These are phyloP conservation scores for Scedosporium boydii DNA, from an alignment of 2,329 filamentous ascomycete species.

Conservation along the genomic window DNA sequence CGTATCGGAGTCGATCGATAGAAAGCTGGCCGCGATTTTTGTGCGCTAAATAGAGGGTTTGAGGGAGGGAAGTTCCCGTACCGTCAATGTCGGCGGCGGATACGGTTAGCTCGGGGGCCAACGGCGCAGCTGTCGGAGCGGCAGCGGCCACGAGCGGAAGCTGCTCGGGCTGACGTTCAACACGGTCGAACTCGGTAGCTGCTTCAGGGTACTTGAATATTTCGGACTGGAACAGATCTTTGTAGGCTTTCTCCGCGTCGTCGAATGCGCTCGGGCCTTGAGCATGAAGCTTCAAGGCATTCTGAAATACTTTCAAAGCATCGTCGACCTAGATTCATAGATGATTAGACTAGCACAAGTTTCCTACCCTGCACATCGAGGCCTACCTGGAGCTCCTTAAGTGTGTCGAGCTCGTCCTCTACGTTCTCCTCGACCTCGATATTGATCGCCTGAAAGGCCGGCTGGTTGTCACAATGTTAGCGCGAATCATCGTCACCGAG, in stretches of 20 bases:
- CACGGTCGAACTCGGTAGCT: conserved; percentile 70
- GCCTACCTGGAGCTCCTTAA: conserved; percentile 76
- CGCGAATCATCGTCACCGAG: neutral
- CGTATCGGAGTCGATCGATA: conserved; percentile 62
- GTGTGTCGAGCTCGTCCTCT: conserved; percentile 89
- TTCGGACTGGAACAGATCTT: conserved; percentile 77
- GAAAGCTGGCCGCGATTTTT: conserved; percentile 93
- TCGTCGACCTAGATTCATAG: conserved; percentile 63
- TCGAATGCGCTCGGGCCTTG: conserved; percentile 70
- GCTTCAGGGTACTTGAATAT: conserved; percentile 91
- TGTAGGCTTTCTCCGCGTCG: conserved; percentile 73
- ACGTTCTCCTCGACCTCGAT: conserved; percentile 85
- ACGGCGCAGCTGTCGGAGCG: neutral
- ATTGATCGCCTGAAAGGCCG: conserved; percentile 79
- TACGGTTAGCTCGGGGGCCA: conserved; percentile 6
- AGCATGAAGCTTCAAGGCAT: conserved; percentile 80
- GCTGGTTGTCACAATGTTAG: conserved; percentile 25
- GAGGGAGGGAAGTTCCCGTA: conserved; percentile 70
- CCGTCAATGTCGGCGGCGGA: conserved; percentile 53
- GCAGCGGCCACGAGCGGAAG: conserved; percentile 18
- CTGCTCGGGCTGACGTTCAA: conserved; percentile 44
- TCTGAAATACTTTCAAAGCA: conserved; percentile 88
- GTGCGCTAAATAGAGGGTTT: conserved; percentile 85
- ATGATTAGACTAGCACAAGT: neutral
- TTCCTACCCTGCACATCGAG: neutral